Percentiles rank a stretch among this genome's conserved stretches.
Conservation (phyloP, 257 asterid genomes). For the Eucommia ulmoides region DNA sequence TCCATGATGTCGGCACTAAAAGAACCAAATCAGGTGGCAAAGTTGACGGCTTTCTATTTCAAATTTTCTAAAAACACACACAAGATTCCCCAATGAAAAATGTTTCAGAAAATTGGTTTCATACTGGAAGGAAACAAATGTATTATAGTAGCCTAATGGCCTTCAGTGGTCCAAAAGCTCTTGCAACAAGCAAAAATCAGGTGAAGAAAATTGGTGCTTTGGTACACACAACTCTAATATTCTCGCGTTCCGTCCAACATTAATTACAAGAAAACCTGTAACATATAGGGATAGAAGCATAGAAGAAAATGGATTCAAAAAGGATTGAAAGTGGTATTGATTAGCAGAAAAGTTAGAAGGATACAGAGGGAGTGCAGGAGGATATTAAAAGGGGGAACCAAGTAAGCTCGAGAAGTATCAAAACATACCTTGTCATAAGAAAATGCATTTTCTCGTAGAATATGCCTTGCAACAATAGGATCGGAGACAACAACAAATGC, state of each 20-base stretch:
- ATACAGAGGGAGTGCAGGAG: neutral
- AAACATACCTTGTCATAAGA: constrained; percentile 78
- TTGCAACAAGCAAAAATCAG: neutral
- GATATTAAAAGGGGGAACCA: neutral
- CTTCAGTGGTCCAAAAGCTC: no score
- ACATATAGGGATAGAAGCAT: no score
- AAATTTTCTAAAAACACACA: no score
- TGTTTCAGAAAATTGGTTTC: no score
- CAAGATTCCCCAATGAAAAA: no score
- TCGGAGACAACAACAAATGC: constrained; percentile 93
- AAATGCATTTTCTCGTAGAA: constrained; percentile 93
- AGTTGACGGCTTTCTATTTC: neutral
- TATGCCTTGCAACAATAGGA: constrained; percentile 80
- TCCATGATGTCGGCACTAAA: no score
- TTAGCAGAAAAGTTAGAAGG: neutral
- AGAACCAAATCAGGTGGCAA: neutral
- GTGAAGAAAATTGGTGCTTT: neutral
- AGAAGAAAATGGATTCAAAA: no score
- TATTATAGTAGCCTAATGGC: neutral
- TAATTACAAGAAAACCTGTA: no score
- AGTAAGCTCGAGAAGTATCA: constrained; percentile 1
- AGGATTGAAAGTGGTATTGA: no score
- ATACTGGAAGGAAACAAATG: no score
- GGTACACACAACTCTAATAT: neutral
- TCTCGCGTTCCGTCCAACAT: neutral